phyloP scores from a whole-genome alignment of 352 stramenopile species.

The Elongisporangium undulatum region DNA sequence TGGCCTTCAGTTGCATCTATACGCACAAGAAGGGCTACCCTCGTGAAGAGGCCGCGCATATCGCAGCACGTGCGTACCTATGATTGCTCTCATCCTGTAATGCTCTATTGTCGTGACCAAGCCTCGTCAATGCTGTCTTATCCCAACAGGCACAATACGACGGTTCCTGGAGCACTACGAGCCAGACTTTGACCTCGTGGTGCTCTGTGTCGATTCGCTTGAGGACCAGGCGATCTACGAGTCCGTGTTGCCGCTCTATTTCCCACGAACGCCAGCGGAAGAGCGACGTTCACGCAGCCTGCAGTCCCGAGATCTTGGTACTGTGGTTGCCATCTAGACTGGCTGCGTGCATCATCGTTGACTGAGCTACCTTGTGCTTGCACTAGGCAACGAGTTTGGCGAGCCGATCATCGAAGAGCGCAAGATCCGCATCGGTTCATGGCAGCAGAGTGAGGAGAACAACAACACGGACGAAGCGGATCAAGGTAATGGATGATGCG shows the following conservation, averaged over 20 bases:
- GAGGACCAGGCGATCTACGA: conserved; percentile 66
- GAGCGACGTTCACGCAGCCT: conserved; percentile 17
- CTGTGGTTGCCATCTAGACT: neutral
- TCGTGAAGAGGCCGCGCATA: conserved; percentile 68
- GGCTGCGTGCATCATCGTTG: conserved; percentile 24
- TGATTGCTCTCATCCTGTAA: neutral
- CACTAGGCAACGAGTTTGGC: conserved; percentile 53
- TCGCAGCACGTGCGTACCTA: conserved; percentile 30
- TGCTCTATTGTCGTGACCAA: neutral
- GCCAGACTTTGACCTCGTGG: conserved; percentile 47
- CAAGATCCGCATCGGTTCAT: conserved; percentile 64
- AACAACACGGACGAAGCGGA: conserved; percentile 20
- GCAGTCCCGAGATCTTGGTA: conserved; percentile 32
- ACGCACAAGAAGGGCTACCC: conserved; percentile 71
- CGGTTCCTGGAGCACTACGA: conserved; percentile 77
- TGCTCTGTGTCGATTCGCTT: conserved; percentile 62
- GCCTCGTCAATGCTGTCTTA: neutral
- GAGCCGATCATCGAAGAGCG: conserved; percentile 79
- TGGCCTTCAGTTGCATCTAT: conserved; percentile 82
- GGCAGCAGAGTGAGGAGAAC: conserved; percentile 9
- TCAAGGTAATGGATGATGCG: conserved; percentile 2
- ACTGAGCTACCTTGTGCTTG: neutral
- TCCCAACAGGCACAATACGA: conserved; percentile 40
- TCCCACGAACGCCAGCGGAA: conserved; percentile 45
- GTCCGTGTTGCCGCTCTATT: conserved; percentile 66